These are phyloP conservation scores for Paspalum notatum DNA, from an alignment of 176 grass and related monocot genomes.

Conservation along the genomic window DNA sequence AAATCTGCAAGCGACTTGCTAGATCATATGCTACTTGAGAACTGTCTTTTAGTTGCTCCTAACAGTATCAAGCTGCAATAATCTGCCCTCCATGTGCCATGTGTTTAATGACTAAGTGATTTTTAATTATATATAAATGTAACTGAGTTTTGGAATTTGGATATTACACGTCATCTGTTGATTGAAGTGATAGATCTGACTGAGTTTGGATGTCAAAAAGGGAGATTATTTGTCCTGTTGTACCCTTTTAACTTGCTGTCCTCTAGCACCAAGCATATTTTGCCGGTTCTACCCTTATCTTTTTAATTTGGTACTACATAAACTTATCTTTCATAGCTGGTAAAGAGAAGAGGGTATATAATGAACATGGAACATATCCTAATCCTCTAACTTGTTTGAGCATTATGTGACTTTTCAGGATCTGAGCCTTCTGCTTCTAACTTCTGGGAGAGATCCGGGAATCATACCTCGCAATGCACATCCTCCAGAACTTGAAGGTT, in stretches of 20 bases:
- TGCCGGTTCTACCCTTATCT: background rate
- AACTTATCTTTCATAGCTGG: background rate
- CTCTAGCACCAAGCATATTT: conserved; percentile 17
- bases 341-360: background rate
- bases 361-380: background rate
- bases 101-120: conserved; percentile 17
- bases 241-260: background rate
- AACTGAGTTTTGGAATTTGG: background rate
- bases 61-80: background rate
- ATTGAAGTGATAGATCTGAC: background rate
- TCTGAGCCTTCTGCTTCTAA: conserved; percentile 84
- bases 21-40: background rate
- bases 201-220: conserved; percentile 7
- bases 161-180: background rate
- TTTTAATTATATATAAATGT: background rate
- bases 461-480: conserved; percentile 92
- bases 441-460: conserved; percentile 92
- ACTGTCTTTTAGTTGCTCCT: conserved; percentile 11
- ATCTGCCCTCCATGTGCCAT: background rate
- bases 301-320: background rate
- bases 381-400: conserved; percentile 16
- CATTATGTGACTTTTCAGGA: conserved; percentile 61
- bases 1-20: background rate
- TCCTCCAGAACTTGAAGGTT: conserved; percentile 83
- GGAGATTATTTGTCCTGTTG: background rate